These are phyloP conservation scores for Lodderomyces orthopsilosis DNA, from an alignment of 1,139 yeast species.

Conservation along the genomic window DNA sequence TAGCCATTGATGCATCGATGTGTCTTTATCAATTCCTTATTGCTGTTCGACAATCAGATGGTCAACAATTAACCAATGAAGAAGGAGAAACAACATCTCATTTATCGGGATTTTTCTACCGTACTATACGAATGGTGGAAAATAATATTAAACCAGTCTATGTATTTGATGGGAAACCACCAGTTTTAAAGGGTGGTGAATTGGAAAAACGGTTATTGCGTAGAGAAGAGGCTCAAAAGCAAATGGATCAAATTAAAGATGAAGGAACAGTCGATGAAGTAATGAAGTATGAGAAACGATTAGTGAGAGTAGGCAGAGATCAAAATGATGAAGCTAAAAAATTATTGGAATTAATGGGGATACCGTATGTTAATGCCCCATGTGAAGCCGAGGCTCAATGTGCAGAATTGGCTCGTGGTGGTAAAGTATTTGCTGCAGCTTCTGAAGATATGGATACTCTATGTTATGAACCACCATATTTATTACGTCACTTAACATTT, in stretches of 20 bases:
- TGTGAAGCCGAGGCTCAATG: constrained; percentile 99
- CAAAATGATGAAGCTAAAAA: constrained; percentile 93
- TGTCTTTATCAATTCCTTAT: constrained; percentile 90
- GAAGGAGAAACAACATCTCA: constrained; percentile 95
- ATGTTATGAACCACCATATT: constrained; percentile 81
- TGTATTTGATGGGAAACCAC: constrained; percentile 96
- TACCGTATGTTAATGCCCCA: constrained; percentile 91
- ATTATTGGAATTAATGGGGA: constrained; percentile 83
- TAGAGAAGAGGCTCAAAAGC: constrained; percentile 79
- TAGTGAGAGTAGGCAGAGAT: constrained; percentile 81
- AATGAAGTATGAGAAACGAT: constrained; percentile 76
- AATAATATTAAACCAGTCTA: constrained; percentile 93
- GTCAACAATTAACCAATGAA: constrained; percentile 86
- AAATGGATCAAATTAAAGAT: constrained; percentile 70
- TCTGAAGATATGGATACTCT: constrained; percentile 99
- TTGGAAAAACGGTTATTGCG: constrained; percentile 78
- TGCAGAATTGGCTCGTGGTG: constrained; percentile 85
- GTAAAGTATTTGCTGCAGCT: constrained; percentile 94
- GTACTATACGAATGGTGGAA: constrained; percentile 85
- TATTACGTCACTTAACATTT: constrained; percentile 86
- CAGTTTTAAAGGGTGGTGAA: constrained; percentile 89
- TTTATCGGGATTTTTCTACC: constrained; percentile 90
- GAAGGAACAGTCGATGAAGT: constrained; percentile 78
- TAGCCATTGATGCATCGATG: constrained; percentile 91
- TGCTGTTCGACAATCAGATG: constrained; percentile 95